Conservation (phyloP, 164 flowering plant species). For the Magnolia kwangsiensis region DNA sequence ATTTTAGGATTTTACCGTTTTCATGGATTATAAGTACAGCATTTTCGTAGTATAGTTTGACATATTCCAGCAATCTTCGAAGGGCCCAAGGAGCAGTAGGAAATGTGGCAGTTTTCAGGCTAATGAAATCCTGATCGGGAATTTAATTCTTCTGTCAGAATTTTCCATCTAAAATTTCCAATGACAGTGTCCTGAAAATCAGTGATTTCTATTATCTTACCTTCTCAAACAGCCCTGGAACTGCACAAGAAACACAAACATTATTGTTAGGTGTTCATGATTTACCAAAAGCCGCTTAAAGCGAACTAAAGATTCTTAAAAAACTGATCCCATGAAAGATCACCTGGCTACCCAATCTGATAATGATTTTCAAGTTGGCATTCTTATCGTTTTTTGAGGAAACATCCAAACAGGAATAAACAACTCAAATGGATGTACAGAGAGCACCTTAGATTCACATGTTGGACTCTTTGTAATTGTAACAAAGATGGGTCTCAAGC, state of each 20-base stretch:
- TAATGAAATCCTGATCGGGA: conserved; percentile 3
- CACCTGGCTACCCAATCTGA: not conserved
- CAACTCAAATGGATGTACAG: not conserved
- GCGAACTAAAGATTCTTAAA: not conserved
- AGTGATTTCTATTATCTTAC: not conserved
- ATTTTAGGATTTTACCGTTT: conserved; percentile 6
- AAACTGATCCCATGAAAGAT: not conserved
- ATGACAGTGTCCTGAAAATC: not conserved
- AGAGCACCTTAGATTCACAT: not conserved
- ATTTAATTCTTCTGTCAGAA: not conserved
- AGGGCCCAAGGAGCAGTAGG: conserved; percentile 6
- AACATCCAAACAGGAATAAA: not conserved
- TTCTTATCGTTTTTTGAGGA: no score
- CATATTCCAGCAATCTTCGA: conserved; percentile 5
- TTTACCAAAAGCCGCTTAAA: not conserved
- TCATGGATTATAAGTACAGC: conserved; percentile 6
- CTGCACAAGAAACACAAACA: conserved; percentile 2
- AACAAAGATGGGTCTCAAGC: not conserved
- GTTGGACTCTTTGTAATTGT: not conserved
- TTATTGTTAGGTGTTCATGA: not conserved
- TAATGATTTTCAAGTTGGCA: not conserved
- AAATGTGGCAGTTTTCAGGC: not conserved
- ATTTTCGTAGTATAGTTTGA: conserved; percentile 7
- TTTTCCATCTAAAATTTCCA: not conserved
- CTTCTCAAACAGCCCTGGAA: not conserved